Conservation (phyloP, 352 stramenopile species). For the Phytophthora crassamura region DNA sequence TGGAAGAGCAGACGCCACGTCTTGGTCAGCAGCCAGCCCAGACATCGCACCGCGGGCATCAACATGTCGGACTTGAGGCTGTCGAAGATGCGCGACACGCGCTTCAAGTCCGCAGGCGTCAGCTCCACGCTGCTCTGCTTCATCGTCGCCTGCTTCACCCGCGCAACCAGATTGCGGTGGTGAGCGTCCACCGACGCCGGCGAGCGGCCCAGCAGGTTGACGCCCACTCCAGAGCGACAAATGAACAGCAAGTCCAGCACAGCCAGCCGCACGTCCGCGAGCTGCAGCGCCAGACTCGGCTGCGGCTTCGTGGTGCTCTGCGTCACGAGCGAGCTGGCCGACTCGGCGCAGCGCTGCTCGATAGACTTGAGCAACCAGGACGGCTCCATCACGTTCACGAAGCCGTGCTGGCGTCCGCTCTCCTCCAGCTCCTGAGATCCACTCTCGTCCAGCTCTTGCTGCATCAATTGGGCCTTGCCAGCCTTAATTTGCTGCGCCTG, state of each 20-base stretch:
- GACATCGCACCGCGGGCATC: slow-evolving; percentile 71
- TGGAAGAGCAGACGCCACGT: slow-evolving; percentile 80
- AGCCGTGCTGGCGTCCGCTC: slow-evolving; percentile 36
- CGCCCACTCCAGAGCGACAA: slow-evolving; percentile 47
- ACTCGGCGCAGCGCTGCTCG: slow-evolving; percentile 58
- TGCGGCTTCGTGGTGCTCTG: slow-evolving; percentile 24
- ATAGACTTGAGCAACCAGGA: slow-evolving; percentile 80
- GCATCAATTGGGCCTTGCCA: slow-evolving; percentile 8
- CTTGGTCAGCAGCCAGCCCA: slow-evolving; percentile 85
- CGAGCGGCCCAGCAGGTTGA: slow-evolving; percentile 59
- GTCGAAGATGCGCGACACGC: slow-evolving; percentile 67
- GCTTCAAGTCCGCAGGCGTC: slow-evolving; percentile 28
- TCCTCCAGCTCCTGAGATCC: neutral
- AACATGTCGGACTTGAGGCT: slow-evolving; percentile 79
- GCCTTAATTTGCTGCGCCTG: neutral
- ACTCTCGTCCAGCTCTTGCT: slow-evolving; percentile 3
- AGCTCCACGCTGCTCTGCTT: slow-evolving; percentile 22
- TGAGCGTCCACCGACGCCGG: slow-evolving; percentile 52
- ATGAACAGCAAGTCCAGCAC: slow-evolving; percentile 81
- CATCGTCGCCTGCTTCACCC: slow-evolving; percentile 32
- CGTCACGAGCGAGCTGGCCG: slow-evolving; percentile 39
- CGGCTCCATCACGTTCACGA: slow-evolving; percentile 80
- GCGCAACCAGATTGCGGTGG: slow-evolving; percentile 48
- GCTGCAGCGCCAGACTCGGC: slow-evolving; percentile 25
- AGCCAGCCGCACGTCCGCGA: slow-evolving; percentile 58